Conservation (phyloP, 108 stramenopile species). For the Chaetoceros muelleri region DNA sequence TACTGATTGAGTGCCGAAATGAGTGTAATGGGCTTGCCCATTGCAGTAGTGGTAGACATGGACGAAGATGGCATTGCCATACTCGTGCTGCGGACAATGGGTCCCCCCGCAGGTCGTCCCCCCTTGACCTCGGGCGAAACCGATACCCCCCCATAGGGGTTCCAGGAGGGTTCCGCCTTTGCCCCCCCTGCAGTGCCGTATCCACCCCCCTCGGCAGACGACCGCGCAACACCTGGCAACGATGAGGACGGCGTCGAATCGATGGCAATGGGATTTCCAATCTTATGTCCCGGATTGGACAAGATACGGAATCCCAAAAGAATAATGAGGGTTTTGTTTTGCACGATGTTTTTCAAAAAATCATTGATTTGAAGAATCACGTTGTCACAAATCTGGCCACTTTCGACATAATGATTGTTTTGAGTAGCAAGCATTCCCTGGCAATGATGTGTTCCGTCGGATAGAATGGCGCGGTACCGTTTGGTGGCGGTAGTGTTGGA, state of each 20-base stretch:
- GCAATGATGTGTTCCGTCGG: conserved; percentile 69
- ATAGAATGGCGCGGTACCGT: conserved; percentile 52
- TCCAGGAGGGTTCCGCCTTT: conserved; percentile 7
- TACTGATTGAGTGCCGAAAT: conserved; percentile 92
- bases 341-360: conserved; percentile 72
- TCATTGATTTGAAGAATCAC: conserved; percentile 46
- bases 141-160: conserved; percentile 20
- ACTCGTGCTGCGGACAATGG: conserved; percentile 63
- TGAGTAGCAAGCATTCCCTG: conserved; percentile 91
- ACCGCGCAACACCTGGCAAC: background rate
- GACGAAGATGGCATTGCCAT: too few relatives aligned
- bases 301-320: conserved; percentile 37
- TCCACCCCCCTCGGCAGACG: conserved; percentile 1
- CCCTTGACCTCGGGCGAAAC: conserved; percentile 10
- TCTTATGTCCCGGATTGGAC: conserved; percentile 19
- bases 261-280: conserved; percentile 61
- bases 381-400: conserved; percentile 26
- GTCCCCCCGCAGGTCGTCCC: conserved; percentile 18
- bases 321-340: conserved; percentile 65
- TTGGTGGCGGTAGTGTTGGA: conserved; percentile 8
- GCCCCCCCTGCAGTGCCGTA: conserved; percentile 7
- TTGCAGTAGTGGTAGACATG: conserved; percentile 12
- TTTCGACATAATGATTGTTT: conserved; percentile 54
- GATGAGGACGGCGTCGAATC: conserved; percentile 21
- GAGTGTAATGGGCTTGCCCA: conserved; percentile 57